phyloP scores from a whole-genome alignment of 1,284 basidiomycete genomes.

The Trametes hirsuta region DNA sequence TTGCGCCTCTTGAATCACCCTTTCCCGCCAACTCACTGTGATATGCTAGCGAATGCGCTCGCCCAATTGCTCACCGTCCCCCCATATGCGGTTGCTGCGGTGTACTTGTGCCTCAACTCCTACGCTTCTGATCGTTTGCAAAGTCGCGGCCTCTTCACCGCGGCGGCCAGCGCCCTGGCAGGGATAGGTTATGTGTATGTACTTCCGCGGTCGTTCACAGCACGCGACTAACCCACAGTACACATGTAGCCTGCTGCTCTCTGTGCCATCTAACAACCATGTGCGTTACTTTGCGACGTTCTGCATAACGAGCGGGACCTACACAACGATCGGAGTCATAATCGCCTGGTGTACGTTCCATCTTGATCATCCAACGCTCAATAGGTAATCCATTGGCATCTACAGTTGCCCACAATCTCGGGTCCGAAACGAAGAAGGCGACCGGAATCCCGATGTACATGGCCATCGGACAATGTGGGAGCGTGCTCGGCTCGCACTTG shows the following conservation, averaged over 20 bases:
- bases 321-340: constrained; percentile 65
- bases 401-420: constrained; percentile 72
- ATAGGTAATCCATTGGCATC: background rate
- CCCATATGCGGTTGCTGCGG: constrained; percentile 76
- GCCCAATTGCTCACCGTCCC: constrained; percentile 81
- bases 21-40: background rate
- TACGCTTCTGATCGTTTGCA: constrained; percentile 75
- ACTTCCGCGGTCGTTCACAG: background rate
- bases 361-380: background rate
- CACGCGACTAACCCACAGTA: background rate
- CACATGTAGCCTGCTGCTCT: constrained; percentile 50
- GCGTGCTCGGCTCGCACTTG: constrained; percentile 71
- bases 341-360: constrained; percentile 73
- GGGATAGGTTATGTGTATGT: constrained; percentile 70
- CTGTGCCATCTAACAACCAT: constrained; percentile 47
- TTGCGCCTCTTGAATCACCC: background rate
- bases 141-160: constrained; percentile 66
- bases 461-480: constrained; percentile 76
- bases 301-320: constrained; percentile 70
- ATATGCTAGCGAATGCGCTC: constrained; percentile 46
- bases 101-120: constrained; percentile 66
- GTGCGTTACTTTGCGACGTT: constrained; percentile 72
- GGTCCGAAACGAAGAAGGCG: constrained; percentile 78
- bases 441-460: constrained; percentile 76
- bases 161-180: constrained; percentile 50